Evolutionary conservation across 2,329 filamentous ascomycete species (phyloP).

Genomic region (Mollisiaceae sp.): DNA sequence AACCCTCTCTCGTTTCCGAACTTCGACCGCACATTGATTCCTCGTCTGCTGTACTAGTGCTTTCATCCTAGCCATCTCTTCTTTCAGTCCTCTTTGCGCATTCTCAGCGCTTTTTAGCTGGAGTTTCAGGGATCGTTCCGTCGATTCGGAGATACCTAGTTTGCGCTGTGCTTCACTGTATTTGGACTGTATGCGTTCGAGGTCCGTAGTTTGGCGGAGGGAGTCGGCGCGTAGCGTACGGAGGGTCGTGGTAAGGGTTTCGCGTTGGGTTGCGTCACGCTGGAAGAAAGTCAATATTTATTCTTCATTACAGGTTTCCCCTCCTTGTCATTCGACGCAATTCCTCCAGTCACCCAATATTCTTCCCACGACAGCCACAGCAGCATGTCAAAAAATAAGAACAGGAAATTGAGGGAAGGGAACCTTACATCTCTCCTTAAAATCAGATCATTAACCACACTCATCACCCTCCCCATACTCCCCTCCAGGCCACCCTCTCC

Average conservation of each 20-base stretch:
- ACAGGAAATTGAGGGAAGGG: background rate
- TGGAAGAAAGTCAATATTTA: constrained; percentile 45
- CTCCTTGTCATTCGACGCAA: background rate
- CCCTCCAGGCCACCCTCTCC: constrained; percentile 67
- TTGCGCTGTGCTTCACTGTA: constrained; percentile 60
- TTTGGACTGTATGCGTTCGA: constrained; percentile 62
- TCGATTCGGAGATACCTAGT: constrained; percentile 65
- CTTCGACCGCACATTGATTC: constrained; percentile 85
- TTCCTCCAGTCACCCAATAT: background rate
- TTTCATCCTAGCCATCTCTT: constrained; percentile 82
- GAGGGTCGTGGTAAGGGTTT: constrained; percentile 79
- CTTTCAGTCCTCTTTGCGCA: constrained; percentile 76
- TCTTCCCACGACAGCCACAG: background rate
- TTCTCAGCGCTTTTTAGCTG: constrained; percentile 77
- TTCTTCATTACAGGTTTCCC: background rate
- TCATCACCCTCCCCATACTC: constrained; percentile 86
- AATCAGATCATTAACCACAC: constrained; percentile 92
- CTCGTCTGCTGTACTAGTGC: constrained; percentile 81
- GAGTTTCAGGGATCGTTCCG: constrained; percentile 71
- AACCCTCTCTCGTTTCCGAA: constrained; percentile 87
- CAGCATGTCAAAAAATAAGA: background rate
- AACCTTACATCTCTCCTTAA: constrained; percentile 82
- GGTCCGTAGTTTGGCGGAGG: constrained; percentile 72
- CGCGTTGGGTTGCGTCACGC: constrained; percentile 89
- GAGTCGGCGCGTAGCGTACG: constrained; percentile 77